Conservation (phyloP, 768 basidiomycete genomes). For the Ramaria sp. region DNA sequence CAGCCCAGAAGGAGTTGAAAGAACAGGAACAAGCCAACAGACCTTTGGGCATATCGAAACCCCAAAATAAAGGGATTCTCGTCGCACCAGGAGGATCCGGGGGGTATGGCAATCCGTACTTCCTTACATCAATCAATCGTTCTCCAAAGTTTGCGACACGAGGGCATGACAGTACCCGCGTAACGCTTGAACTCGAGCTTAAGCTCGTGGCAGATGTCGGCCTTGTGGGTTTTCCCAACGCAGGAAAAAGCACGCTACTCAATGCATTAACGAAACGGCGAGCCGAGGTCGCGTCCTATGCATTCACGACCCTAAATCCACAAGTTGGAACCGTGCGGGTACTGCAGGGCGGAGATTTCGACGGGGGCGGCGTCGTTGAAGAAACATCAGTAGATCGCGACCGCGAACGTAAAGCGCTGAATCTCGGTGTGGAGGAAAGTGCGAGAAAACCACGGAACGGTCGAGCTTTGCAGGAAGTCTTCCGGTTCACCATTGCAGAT, state of each 20-base stretch:
- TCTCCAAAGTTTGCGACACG: conserved; percentile 82
- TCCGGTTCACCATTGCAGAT: conserved; percentile 93
- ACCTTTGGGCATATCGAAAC: conserved; percentile 52
- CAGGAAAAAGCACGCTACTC: conserved; percentile 85
- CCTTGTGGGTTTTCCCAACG: conserved; percentile 92
- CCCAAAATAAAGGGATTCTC: conserved; percentile 29
- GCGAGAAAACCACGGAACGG: conserved; percentile 4
- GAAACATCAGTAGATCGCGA: conserved; percentile 12
- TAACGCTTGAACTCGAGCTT: conserved; percentile 82
- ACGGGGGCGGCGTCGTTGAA: conserved; percentile 24
- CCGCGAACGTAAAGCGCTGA: conserved; percentile 8
- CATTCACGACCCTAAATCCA: conserved; percentile 94
- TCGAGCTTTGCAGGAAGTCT: conserved; percentile 21
- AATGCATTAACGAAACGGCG: conserved; percentile 81
- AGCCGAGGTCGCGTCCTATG: conserved; percentile 81
- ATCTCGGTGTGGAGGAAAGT: conserved; percentile 7
- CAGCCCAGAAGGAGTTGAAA: conserved; percentile 31
- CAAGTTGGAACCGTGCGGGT: conserved; percentile 86
- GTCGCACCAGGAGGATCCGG: conserved; percentile 69
- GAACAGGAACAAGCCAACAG: conserved; percentile 29
- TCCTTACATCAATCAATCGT: conserved; percentile 52
- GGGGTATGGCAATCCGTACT: conserved; percentile 86
- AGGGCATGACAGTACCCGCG: conserved; percentile 61
- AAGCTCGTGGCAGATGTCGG: conserved; percentile 94
- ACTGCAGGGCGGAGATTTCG: conserved; percentile 46